These are phyloP conservation scores for Alternaria longipes DNA, from an alignment of 2,329 filamentous ascomycete species.

Conservation along the genomic window DNA sequence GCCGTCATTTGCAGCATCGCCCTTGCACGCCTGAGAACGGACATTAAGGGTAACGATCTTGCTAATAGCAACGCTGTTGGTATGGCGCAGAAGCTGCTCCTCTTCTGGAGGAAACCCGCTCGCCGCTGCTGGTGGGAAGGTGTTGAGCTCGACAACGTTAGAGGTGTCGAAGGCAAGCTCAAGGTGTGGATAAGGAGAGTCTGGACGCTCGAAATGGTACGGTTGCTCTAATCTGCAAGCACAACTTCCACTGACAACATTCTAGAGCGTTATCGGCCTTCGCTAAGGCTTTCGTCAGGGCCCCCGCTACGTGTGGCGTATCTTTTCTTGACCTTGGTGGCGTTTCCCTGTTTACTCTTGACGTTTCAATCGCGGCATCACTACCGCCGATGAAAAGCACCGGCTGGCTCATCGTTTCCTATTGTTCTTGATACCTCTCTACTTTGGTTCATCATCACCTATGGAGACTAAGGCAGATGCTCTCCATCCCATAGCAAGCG, in stretches of 20 bases:
- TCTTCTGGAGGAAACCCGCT: constrained; percentile 98
- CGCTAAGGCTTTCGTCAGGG: constrained; percentile 72
- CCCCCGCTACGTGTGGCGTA: constrained; percentile 1
- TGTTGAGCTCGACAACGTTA: constrained; percentile 87
- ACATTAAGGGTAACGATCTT: constrained; percentile 80
- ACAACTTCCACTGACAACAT: constrained; percentile 20
- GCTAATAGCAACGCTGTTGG: constrained; percentile 82
- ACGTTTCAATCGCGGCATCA: constrained; percentile 17
- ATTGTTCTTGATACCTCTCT: constrained; percentile 41
- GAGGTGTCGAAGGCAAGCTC: constrained; percentile 87
- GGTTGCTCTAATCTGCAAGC: constrained; percentile 1
- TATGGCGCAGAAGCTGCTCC: constrained; percentile 96
- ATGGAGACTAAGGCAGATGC: constrained; percentile 28
- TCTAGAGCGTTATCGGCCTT: constrained; percentile 82
- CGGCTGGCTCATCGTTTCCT: constrained; percentile 20
- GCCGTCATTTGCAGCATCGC: constrained; percentile 97
- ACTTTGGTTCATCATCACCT: constrained; percentile 19
- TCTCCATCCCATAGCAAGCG: constrained; percentile 34
- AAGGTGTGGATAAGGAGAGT: constrained; percentile 99
- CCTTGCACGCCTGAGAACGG: constrained; percentile 88
- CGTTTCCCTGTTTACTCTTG: constrained; percentile 14
- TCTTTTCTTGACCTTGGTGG: constrained; percentile 30
- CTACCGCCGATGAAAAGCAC: constrained; percentile 23
- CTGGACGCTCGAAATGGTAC: constrained; percentile 95
- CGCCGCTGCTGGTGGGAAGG: constrained; percentile 99